Evolutionary conservation across 2,329 filamentous ascomycete genomes (phyloP), one percentile per base, ranked within the genome.

Genomic region (Plenodomus lindquistii): DNA sequence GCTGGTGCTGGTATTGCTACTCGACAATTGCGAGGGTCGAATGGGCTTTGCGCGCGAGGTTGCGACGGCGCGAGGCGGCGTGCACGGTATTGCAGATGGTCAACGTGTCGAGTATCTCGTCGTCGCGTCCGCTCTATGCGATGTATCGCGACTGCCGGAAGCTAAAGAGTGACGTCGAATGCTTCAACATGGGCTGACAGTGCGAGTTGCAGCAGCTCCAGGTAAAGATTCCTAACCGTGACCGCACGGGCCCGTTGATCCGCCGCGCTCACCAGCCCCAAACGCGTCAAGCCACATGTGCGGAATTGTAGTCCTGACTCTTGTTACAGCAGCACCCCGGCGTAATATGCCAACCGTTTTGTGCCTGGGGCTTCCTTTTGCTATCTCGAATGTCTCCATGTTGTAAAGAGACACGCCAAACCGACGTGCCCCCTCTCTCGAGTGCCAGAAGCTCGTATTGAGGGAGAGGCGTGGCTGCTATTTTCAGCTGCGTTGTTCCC

Each of bases 401-500:
- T 15, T 24, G 11, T 13, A 31, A 8, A 31, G 27, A 8, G 6
- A 31, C 11, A 13, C 27, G 15, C 11, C 22, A 24, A 24, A 24
- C 22, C 22, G 11, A 24, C 11, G 22, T 11, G 6, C 11, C 22
- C 5, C 22, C 22, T 6, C 22, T 5, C 22, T 24, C 22, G 22
- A 24, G 6, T 8, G 4, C n/a, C 35, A 13, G 15, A 17, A 40
- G 16, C 37, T 40, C 37, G 37, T 40, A n/a, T 40, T 40, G 19
- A 37, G 35, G 35, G 18, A 17, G 16, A 18, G 35, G 35, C 16
- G 35, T 17, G 8, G 35, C 35, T 18, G 8, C 57, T 59, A 63
- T 61, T 59, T 52, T 53, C 48, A 57, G 56, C 56, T 43, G 46
- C 41, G 53, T 56, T 44, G 48, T 53, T 60, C 59, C 59, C 57